Evolutionary conservation across 148 eudicot species (phyloP), one percentile per base, ranked within the genome.

Genomic region (Selenicereus undatus): DNA sequence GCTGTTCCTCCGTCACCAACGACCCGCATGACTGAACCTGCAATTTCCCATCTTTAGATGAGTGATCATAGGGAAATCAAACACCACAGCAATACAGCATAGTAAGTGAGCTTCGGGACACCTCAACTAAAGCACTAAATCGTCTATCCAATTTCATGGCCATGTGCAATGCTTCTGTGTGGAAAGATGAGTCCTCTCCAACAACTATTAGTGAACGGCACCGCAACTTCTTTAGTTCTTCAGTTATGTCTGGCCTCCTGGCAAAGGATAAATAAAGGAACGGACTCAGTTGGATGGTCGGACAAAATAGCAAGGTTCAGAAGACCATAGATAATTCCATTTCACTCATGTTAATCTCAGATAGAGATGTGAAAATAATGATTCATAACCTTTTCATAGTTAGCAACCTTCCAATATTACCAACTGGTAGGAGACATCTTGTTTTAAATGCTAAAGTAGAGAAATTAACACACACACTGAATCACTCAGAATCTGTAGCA

Each of bases 1-100:
- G 99, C 73, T 93, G 99, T 82, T 95, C 99, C 86, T 93, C 99
- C 2, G 99, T 95, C 70, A 95, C 99, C 83, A 93, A 81, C 10
- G 99, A 92, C 43, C 99, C 99, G 48, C 99, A 93, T 77, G 91
- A 87, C 84, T 90, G 97, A 79, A 95, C 99, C 99, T 95, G 89
- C 77, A 66, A 22, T 24, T 74, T 60, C 74, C 56, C 56, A 76
- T 21, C 22, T 1, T n/a, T 24, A 20, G 54, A 66, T 27, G 18
- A 66, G 32, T 66, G 32, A 66, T 22, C 16, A 60, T 36, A 80
- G 60, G 27, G n/a, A 80, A 43, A 17, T 27, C 77, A 11, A 69
- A 14, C n/a, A 32, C 54, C 51, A 79, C 27, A 71, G 7, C n/a
- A 32, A 36, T 32, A 71, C 27, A 71, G 7, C 11, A 4, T 11